Evolutionary conservation across 1,139 yeast genomes (phyloP).

Genomic region (Pichia sp.): DNA sequence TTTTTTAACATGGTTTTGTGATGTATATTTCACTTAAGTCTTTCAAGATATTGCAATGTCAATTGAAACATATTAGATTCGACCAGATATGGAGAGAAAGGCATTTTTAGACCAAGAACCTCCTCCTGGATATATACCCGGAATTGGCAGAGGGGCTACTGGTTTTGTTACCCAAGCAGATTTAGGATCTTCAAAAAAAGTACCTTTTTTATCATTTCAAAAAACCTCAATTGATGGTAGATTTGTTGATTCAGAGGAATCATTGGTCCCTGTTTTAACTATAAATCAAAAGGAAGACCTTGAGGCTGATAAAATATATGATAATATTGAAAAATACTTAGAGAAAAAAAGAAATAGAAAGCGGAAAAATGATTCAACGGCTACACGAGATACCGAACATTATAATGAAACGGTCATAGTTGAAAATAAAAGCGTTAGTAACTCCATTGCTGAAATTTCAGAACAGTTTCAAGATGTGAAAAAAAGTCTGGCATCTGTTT

Average conservation of each 20-base stretch:
- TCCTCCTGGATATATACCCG: slow-evolving; percentile 88
- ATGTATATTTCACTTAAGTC: not conserved
- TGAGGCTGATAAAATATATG: slow-evolving; percentile 72
- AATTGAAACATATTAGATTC: not conserved
- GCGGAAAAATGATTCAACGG: not conserved
- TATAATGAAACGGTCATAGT: slow-evolving; percentile 1
- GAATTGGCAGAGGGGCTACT: slow-evolving; percentile 91
- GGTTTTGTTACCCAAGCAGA: slow-evolving; percentile 87
- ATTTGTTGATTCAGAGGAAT: slow-evolving; percentile 2
- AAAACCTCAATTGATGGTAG: slow-evolving; percentile 20
- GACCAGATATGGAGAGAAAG: slow-evolving; percentile 39
- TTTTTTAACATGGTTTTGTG: not conserved
- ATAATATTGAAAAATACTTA: slow-evolving; percentile 47
- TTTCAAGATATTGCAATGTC: not conserved
- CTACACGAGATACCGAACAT: not conserved
- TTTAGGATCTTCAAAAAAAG: slow-evolving; percentile 44
- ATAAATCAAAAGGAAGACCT: slow-evolving; percentile 47
- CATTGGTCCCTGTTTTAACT: slow-evolving; percentile 20
- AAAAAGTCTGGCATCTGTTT: slow-evolving; percentile 49
- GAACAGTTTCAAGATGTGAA: slow-evolving; percentile 56
- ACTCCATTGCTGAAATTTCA: slow-evolving; percentile 30
- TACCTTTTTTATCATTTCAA: slow-evolving; percentile 34
- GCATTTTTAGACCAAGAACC: slow-evolving; percentile 82
- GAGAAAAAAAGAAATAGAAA: slow-evolving; percentile 10
- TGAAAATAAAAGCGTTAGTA: slow-evolving; percentile 10